Base-by-base conservation (phyloP, 2,329 filamentous ascomycete species). In the Pestalotiopsis sp. region DNA sequence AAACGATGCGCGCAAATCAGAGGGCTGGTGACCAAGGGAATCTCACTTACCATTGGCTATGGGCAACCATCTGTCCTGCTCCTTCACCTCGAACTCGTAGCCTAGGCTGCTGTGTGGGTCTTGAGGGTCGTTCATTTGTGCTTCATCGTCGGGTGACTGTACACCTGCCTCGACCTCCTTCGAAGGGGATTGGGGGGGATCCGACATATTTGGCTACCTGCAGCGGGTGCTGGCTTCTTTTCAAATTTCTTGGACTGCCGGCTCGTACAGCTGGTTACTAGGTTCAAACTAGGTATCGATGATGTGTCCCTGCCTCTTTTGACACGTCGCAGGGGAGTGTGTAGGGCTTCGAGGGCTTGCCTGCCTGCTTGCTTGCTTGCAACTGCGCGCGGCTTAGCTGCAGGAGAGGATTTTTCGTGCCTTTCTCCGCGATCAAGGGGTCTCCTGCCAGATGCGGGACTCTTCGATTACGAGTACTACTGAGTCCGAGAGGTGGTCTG, bases 11-110 rank as follows among this genome's bases (percentile, higher is more conserved):
- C 84, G 84, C 84, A 86, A 87, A 86, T 86, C 84, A 85, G 81
- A 82, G 74, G 49, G 31, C 64, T 74, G 70, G 73, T 74, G 75
- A 74, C 71, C 73, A 73, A 76, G 74, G 75, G 74, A 76, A 74
- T 74, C 74, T 77, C 83, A 96, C 96, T 89, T 89, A 99, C 96
- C 96, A 94, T 99, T 99, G 85, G 96, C 96, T 89, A 99, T 99
- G 81, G 96, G 96, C 82, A 99, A 90, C 96, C 96, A 99, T 88
- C 96, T 89, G 85, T 99, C 96, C 85, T 99, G 96, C 85, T 99
- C 96, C 88, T 98, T 98, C 84, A 98, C 95, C 85, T 98, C 95
- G 82, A 98, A 97, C 86, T 98, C 95, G 81, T 94, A 94, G 83
- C 86, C 90, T 83, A 92, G 87, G 81, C 89, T 91, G 82, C 88